phyloP scores from a whole-genome alignment of 345 rosid genomes.

The Fremontodendron californicum region DNA sequence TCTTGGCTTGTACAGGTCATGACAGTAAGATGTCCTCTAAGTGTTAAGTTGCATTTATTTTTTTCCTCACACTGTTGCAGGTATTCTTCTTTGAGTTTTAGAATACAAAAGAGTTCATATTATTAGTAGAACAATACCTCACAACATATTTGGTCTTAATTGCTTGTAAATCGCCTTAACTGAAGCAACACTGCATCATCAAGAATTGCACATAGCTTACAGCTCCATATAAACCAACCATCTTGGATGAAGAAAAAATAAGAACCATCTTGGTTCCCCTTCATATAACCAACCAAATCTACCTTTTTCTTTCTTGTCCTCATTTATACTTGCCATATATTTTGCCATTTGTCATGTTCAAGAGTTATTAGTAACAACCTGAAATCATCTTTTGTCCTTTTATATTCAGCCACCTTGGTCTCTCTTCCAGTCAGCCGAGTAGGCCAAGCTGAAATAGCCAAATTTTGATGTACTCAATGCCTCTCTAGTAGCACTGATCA shows the following conservation, averaged over 20 bases:
- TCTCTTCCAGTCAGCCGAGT: background rate
- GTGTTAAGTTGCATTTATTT: background rate
- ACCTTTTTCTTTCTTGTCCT: background rate
- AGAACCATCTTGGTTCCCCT: background rate
- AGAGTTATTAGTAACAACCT: background rate
- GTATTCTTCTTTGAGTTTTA: no score
- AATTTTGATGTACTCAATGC: background rate
- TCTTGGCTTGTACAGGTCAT: background rate
- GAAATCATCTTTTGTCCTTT: background rate
- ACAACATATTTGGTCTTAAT: background rate
- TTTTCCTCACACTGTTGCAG: background rate
- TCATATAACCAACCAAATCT: background rate
- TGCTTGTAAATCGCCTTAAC: background rate
- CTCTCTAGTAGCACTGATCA: background rate
- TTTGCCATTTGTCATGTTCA: background rate
- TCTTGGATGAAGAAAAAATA: background rate
- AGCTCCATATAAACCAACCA: no score
- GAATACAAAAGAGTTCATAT: background rate
- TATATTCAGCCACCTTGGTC: background rate
- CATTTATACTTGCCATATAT: background rate
- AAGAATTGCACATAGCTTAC: background rate
- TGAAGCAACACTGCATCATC: background rate
- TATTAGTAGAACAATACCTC: background rate
- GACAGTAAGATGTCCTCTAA: background rate
- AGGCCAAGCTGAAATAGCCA: background rate